These are phyloP conservation scores for Collybia mongolica DNA, from an alignment of 768 basidiomycete species.

Conservation along the genomic window DNA sequence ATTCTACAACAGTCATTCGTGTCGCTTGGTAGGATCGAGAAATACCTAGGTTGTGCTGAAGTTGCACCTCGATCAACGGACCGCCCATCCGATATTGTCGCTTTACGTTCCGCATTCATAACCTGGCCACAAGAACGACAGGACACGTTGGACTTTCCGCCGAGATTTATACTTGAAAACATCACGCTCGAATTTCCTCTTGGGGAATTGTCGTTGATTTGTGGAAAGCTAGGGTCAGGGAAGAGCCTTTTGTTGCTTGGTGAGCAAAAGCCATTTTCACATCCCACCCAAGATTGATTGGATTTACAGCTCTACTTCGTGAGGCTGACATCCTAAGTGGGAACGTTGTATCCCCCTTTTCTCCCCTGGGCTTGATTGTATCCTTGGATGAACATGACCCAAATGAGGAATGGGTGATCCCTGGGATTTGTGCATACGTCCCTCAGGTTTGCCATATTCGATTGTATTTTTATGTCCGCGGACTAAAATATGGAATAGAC, in stretches of 20 bases:
- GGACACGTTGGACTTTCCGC: constrained; percentile 46
- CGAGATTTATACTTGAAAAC: constrained; percentile 79
- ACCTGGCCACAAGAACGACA: constrained; percentile 87
- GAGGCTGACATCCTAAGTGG: constrained; percentile 86
- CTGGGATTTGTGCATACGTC: constrained; percentile 83
- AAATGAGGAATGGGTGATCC: constrained; percentile 72
- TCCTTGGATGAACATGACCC: constrained; percentile 42
- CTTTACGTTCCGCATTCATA: constrained; percentile 81
- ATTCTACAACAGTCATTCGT: constrained; percentile 57
- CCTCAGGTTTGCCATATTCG: constrained; percentile 60
- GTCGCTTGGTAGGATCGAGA: constrained; percentile 87
- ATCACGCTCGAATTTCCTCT: constrained; percentile 74
- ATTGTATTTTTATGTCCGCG: background rate
- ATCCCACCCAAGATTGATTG: constrained; percentile 6
- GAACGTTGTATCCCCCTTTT: constrained; percentile 79
- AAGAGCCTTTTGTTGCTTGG: constrained; percentile 81
- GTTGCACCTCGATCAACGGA: constrained; percentile 56
- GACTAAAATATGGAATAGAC: constrained; percentile 22
- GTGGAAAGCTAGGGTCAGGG: constrained; percentile 87
- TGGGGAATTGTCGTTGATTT: constrained; percentile 81
- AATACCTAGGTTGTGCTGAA: constrained; percentile 78
- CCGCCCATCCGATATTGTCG: constrained; percentile 57
- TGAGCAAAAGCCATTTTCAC: constrained; percentile 15
- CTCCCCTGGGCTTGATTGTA: constrained; percentile 77
- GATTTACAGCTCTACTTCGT: constrained; percentile 66